Evolutionary conservation across 495 filamentous ascomycete genomes (phyloP).

Genomic region (Lepidopterella palustris): DNA sequence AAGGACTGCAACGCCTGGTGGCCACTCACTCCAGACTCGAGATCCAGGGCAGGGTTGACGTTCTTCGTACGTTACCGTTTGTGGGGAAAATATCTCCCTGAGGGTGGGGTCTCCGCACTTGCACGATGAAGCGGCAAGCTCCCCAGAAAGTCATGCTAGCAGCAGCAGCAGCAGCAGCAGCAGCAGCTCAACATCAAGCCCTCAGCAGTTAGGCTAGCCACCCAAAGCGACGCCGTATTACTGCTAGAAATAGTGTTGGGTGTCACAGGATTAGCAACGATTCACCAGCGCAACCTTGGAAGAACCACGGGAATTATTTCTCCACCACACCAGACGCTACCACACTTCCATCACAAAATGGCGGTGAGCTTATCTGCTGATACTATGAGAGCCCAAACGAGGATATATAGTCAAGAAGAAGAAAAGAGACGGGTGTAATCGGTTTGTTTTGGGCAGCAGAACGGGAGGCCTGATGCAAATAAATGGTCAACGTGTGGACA

Average conservation of each 20-base stretch:
- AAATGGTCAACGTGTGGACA: not conserved
- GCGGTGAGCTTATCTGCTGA: constrained; percentile 3
- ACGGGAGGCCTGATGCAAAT: not conserved
- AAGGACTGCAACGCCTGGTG: too few relatives aligned
- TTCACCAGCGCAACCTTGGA: not conserved
- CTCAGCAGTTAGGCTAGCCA: too few relatives aligned
- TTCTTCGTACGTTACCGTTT: not conserved
- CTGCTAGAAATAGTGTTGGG: too few relatives aligned
- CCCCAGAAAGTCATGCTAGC: not conserved
- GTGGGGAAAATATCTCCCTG: not conserved
- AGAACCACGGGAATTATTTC: not conserved
- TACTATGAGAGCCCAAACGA: not conserved
- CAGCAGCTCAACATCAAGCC: too few relatives aligned
- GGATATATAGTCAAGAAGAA: not conserved
- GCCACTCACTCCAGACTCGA: too few relatives aligned
- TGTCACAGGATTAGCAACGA: not conserved
- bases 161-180: too few relatives aligned
- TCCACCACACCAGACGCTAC: not conserved
- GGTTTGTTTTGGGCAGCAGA: not conserved
- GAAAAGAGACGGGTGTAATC: not conserved
- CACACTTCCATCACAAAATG: not conserved
- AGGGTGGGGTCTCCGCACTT: constrained; percentile 1
- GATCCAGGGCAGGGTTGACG: too few relatives aligned
- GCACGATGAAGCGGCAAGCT: not conserved
- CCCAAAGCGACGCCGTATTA: too few relatives aligned